Percentiles rank a stretch among this genome's conserved stretches.
These are phyloP conservation scores for Tetraselmis striata DNA, from an alignment of 139 green algal genomes.

Conservation along the genomic window DNA sequence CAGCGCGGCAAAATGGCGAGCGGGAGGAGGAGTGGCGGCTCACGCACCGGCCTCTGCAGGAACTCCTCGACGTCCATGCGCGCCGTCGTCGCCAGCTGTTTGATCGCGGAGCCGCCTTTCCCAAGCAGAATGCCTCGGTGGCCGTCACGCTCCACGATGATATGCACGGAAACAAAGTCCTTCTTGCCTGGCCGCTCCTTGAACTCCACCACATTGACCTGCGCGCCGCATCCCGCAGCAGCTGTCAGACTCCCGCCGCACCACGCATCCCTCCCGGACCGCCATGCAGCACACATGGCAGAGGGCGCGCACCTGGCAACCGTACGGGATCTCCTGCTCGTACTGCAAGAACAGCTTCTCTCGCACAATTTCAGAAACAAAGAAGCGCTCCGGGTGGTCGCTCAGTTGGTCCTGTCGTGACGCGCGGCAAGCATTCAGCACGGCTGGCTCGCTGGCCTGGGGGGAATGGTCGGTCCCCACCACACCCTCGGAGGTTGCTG, in stretches of 20 bases:
- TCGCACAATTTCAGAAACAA: constrained; percentile 92
- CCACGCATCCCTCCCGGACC: not conserved
- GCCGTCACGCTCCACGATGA: constrained; percentile 54
- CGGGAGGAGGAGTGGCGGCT: not conserved
- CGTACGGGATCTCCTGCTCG: constrained; percentile 86
- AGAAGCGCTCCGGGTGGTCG: constrained; percentile 92
- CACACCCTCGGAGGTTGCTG: too few species aligned
- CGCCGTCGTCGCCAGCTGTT: constrained; percentile 47
- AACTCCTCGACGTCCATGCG: constrained; percentile 76
- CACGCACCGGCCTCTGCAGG: constrained; percentile 30
- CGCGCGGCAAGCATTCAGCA: too few species aligned
- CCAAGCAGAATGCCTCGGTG: constrained; percentile 84
- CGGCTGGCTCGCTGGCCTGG: too few species aligned
- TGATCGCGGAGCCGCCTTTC: constrained; percentile 46
- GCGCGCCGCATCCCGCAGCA: constrained; percentile 1
- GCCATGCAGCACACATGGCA: too few species aligned
- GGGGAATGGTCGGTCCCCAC: not conserved
- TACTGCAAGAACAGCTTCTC: constrained; percentile 94
- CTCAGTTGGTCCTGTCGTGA: constrained; percentile 56
- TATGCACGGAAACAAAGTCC: constrained; percentile 48
- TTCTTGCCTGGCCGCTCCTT: constrained; percentile 63
- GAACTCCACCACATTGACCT: constrained; percentile 75
- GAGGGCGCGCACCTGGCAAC: constrained; percentile 47
- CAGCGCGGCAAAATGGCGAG: not conserved
- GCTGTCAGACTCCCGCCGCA: not conserved